Percentiles rank a stretch among this genome's conserved stretches.
phyloP scores from a whole-genome alignment of 352 stramenopile genomes.

The Elongisporangium undulatum region DNA sequence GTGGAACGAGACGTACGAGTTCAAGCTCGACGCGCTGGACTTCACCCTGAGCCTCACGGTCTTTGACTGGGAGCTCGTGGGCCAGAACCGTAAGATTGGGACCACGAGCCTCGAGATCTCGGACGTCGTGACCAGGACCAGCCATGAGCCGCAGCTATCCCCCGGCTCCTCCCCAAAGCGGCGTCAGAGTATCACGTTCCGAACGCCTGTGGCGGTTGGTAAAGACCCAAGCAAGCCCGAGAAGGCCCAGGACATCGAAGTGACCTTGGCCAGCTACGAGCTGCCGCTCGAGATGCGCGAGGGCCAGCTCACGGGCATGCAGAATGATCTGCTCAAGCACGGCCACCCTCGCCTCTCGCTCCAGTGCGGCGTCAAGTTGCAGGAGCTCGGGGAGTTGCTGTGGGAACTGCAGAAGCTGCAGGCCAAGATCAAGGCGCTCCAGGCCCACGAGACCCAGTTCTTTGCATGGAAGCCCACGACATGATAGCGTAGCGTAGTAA shows the following conservation, averaged over 20 bases:
- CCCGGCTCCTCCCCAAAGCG: neutral
- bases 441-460: slow-evolving; percentile 40
- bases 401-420: slow-evolving; percentile 34
- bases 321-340: slow-evolving; percentile 33
- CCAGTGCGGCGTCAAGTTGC: slow-evolving; percentile 44
- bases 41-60: slow-evolving; percentile 43
- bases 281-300: slow-evolving; percentile 59
- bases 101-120: slow-evolving; percentile 28
- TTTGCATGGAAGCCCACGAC: slow-evolving; percentile 27
- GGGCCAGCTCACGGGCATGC: slow-evolving; percentile 31
- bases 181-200: neutral
- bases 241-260: neutral
- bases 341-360: slow-evolving; percentile 49
- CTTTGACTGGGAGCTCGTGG: slow-evolving; percentile 47
- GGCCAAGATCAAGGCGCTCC: slow-evolving; percentile 30
- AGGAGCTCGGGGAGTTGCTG: slow-evolving; percentile 36
- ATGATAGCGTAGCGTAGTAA: neutral
- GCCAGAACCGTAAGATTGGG: slow-evolving; percentile 49
- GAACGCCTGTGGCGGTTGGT: neutral
- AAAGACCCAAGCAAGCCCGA: slow-evolving; percentile 5
- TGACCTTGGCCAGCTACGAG: slow-evolving; percentile 62
- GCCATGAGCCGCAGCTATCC: neutral
- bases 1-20: slow-evolving; percentile 61
- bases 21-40: slow-evolving; percentile 40
- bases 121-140: slow-evolving; percentile 42